Evolutionary conservation across 306 rosid species (phyloP), one percentile per base, ranked within the genome.

Genomic region (Sesbania bispinosa): DNA sequence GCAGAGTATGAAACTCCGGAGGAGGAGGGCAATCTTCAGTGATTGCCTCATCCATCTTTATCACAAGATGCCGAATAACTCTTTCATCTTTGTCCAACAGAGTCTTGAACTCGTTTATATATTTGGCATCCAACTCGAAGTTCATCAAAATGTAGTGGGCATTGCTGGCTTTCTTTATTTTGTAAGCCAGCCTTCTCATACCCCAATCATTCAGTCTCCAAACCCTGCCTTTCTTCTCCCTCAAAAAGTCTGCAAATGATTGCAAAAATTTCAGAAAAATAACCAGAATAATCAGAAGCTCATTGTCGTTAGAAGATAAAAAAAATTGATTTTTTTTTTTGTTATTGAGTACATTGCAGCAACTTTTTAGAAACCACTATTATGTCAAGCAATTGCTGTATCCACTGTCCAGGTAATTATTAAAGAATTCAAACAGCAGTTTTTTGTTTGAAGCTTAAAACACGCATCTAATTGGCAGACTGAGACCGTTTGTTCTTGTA

Each of bases 121-220:
- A 86, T 76, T 85, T 87, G 16, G 96, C 89, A 15, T 89, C 96
- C 66, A 94, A 36, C 90, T 91, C 99, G 11, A 94, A 84, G 82
- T 94, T 94, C 95, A 94, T 91, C 88, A 91, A 65, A 4, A 89
- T 67, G 72, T 91, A 88, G 79, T 89, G 90, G 2, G 96, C 99
- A 1, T 79, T 83, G 11, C 71, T 85, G 0, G 96, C 96, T 71
- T 94, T 94, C 83, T 88, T 57, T 81, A 94, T 89, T 74, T 82
- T 84, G 93, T 91, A 94, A 13, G 97, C 93, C 24, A 94, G 67
- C 71, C 80, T 83, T 50, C 99, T 87, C 93, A 88, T 91, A 4
- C 99, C 99, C 99, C 97, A 94, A 71, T 94, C 96, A 52, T 46
- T 94, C 53, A 86, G 21, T 80, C 96, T 87, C 97, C 97, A 91